Percentiles rank a stretch among this genome's conserved stretches.
These are phyloP conservation scores for Sphagnum fallax DNA, from an alignment of 228 moss, liverwort and hornwort species.

Conservation along the genomic window DNA sequence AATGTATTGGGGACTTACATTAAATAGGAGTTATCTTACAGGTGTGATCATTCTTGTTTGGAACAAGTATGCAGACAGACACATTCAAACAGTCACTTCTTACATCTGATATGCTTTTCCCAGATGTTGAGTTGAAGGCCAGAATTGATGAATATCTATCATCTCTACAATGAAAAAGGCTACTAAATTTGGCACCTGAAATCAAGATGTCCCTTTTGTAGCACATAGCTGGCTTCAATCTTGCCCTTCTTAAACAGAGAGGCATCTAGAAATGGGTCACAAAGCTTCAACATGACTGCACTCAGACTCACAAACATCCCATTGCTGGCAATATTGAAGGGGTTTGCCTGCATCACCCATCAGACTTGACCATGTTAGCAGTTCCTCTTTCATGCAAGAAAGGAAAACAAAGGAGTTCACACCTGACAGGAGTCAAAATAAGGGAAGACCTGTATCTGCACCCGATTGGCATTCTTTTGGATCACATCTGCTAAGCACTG, in stretches of 20 bases:
- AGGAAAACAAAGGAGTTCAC: background rate
- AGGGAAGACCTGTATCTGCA: constrained; percentile 48
- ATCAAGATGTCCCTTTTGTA: constrained; percentile 73
- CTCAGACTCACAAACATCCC: constrained; percentile 93
- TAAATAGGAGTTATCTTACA: too few species aligned
- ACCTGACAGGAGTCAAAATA: background rate
- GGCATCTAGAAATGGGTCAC: constrained; percentile 87
- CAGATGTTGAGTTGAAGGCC: too few species aligned
- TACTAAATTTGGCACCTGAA: constrained; percentile 51
- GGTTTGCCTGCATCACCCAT: constrained; percentile 59
- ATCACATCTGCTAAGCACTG: constrained; percentile 74
- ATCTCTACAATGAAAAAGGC: too few species aligned
- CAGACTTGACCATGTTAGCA: too few species aligned
- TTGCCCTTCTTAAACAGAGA: constrained; percentile 64
- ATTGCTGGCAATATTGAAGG: constrained; percentile 74
- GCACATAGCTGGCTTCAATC: constrained; percentile 78
- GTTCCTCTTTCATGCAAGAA: background rate
- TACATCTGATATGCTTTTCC: background rate
- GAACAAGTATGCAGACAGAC: constrained; percentile 66
- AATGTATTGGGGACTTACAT: too few species aligned
- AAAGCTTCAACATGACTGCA: constrained; percentile 92
- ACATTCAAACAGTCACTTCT: constrained; percentile 93
- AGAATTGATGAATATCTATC: too few species aligned
- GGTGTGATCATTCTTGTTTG: too few species aligned
- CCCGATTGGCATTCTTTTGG: constrained; percentile 74